phyloP scores from a whole-genome alignment of 208 protist genomes.

The Crithidia acanthocephali region DNA sequence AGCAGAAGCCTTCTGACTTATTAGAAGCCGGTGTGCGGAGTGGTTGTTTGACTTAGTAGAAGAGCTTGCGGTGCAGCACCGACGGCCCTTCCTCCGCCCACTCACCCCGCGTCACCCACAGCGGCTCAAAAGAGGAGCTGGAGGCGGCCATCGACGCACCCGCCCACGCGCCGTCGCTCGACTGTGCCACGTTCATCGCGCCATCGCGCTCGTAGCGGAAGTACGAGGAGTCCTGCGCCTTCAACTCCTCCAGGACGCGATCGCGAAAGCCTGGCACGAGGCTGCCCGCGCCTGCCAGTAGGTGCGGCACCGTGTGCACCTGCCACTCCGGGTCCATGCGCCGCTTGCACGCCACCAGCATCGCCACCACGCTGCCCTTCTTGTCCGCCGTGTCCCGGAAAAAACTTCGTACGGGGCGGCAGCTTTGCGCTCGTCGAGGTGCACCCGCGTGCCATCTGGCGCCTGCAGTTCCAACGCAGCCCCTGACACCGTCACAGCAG shows the following conservation, averaged over 20 bases:
- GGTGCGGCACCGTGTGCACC: conserved; percentile 66
- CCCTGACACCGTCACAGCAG: not conserved
- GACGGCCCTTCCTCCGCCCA: conserved; percentile 76
- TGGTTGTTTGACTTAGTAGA: conserved; percentile 57
- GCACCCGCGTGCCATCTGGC: conserved; percentile 28
- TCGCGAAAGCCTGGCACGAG: conserved; percentile 53
- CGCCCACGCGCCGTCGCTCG: conserved; percentile 66
- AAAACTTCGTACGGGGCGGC: conserved; percentile 62
- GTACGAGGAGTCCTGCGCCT: conserved; percentile 75
- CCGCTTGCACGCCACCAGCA: conserved; percentile 54
- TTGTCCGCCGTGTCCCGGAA: conserved; percentile 36
- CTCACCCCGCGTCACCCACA: conserved; percentile 82
- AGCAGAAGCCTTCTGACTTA: no score
- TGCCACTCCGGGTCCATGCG: conserved; percentile 81
- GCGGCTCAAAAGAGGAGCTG: conserved; percentile 74
- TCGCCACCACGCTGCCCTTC: conserved; percentile 43
- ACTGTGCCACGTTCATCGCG: conserved; percentile 32
- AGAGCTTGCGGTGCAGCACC: conserved; percentile 76
- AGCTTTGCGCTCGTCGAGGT: conserved; percentile 25
- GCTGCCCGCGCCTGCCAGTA: conserved; percentile 61
- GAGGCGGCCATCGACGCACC: conserved; percentile 80
- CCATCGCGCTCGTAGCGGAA: conserved; percentile 75
- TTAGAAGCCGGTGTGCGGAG: no score
- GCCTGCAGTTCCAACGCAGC: conserved; percentile 23
- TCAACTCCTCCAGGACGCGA: conserved; percentile 61